Base-by-base conservation (phyloP, 805 yeast species). In the Pichia deserticola region DNA sequence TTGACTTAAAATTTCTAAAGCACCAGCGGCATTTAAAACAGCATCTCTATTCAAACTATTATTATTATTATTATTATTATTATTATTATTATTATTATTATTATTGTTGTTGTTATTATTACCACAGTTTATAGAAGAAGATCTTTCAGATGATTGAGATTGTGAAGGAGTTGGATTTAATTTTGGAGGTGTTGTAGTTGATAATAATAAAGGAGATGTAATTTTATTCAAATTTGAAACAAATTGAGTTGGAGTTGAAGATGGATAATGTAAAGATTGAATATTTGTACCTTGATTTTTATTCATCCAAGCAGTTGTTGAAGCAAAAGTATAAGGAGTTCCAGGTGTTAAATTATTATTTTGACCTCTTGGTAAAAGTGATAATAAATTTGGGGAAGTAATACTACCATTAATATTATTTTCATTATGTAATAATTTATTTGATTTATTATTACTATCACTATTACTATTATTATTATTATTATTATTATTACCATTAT, bases 221-320 rank as follows among this genome's bases (percentile, higher is more conserved):
- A 82, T 81, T 36, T 81, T 64, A 52, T 78, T 76, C 46, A 82
- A 64, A 40, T 82, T 82, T 0, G 84, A 79, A 33, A 84, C 86
- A 71, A 79, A 82, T 58, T 81, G 86, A 2, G 86, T 77, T 13
- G 88, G 88, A 2, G 86, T 81, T 0, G 85, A 79, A 5, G 79
- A 71, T 7, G 88, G 88, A 59, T 81, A 81, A 62, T 81, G 83
- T 40, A 79, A 64, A 25, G 82, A 81, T 60, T 78, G 82, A 20
- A 76, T 78, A 34, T 54, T 51, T 40, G 53, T 53, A 20, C 58
- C 60, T 49, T 62, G 66, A 12, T 55, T 51, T 48, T 62, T 63
- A 40, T 55, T 60, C 34, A 60, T 45, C 65, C 65, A 59, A 13
- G 61, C 58, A 45, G 57, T 54, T 20, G 63, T 60, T 7, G 63